Conservation (phyloP, 2,329 filamentous ascomycete genomes). For the Gaeumannomyces tritici region DNA sequence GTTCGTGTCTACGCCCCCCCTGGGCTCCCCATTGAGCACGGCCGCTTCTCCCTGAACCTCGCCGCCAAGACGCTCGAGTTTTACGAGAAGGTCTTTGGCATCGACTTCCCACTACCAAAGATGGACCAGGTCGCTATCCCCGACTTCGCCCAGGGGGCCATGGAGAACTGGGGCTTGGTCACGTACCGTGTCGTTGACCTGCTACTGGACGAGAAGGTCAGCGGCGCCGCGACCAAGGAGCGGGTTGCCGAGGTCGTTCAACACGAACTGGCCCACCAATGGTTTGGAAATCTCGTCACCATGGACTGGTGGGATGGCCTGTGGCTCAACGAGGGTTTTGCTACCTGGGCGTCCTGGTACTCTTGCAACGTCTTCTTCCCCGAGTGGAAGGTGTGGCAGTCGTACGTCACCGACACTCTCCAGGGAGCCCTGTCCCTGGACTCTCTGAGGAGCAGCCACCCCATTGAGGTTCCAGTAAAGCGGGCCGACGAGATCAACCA, state of each 20-base stretch:
- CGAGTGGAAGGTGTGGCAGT: slow-evolving; percentile 97
- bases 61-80: slow-evolving; percentile 85
- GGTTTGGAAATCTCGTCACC: slow-evolving; percentile 85
- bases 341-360: slow-evolving; percentile 78
- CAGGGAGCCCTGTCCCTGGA: slow-evolving; percentile 82
- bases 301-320: slow-evolving; percentile 94
- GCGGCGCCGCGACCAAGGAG: slow-evolving; percentile 81
- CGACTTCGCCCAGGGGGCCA: slow-evolving; percentile 89
- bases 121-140: slow-evolving; percentile 97
- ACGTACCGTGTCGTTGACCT: slow-evolving; percentile 91
- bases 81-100: slow-evolving; percentile 91
- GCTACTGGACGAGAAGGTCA: slow-evolving; percentile 84
- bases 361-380: slow-evolving; percentile 92
- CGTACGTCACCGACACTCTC: slow-evolving; percentile 86
- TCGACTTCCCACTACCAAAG: slow-evolving; percentile 78
- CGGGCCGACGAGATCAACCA: slow-evolving; percentile 94
- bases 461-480: slow-evolving; percentile 93
- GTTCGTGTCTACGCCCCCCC: slow-evolving; percentile 91
- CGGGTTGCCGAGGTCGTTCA: slow-evolving; percentile 92
- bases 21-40: slow-evolving; percentile 82
- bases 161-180: slow-evolving; percentile 98
- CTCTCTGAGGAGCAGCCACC: slow-evolving; percentile 87
- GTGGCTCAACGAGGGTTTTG: slow-evolving; percentile 87
- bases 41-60: slow-evolving; percentile 80
- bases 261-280: slow-evolving; percentile 90